These are phyloP conservation scores for Saccharomycopsis crataegensis DNA, from an alignment of 1,139 yeast species.

Conservation along the genomic window DNA sequence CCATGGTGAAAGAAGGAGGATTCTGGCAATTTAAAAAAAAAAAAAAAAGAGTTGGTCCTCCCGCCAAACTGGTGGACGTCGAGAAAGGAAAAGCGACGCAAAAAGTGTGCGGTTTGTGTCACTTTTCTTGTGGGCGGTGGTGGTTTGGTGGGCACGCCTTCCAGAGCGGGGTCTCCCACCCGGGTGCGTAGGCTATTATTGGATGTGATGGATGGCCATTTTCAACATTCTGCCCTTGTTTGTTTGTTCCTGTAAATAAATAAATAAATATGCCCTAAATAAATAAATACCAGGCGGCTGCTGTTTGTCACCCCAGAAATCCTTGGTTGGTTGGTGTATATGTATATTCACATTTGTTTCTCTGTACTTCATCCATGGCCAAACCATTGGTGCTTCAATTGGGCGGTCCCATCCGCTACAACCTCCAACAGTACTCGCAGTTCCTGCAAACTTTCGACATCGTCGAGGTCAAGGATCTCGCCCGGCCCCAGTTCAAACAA, in stretches of 20 bases:
- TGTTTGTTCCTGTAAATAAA: no score
- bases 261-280: no score
- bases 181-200: background rate
- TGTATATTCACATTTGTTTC: no score
- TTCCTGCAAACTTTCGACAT: conserved; percentile 9
- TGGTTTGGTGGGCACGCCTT: background rate
- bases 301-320: no score
- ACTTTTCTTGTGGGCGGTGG: background rate
- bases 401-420: conserved; percentile 19
- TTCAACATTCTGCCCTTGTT: no score
- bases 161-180: background rate
- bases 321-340: no score
- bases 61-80: no score
- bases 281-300: no score
- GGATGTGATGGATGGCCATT: no score
- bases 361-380: no score
- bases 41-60: background rate
- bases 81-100: no score
- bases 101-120: background rate
- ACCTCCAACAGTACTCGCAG: conserved; percentile 5
- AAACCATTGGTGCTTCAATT: conserved; percentile 14
- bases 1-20: background rate
- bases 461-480: background rate
- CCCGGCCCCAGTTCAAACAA: no score
- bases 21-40: background rate